These are phyloP conservation scores for Blakeslea trispora DNA, from an alignment of 371 early-diverging fungal genomes.

Conservation along the genomic window DNA sequence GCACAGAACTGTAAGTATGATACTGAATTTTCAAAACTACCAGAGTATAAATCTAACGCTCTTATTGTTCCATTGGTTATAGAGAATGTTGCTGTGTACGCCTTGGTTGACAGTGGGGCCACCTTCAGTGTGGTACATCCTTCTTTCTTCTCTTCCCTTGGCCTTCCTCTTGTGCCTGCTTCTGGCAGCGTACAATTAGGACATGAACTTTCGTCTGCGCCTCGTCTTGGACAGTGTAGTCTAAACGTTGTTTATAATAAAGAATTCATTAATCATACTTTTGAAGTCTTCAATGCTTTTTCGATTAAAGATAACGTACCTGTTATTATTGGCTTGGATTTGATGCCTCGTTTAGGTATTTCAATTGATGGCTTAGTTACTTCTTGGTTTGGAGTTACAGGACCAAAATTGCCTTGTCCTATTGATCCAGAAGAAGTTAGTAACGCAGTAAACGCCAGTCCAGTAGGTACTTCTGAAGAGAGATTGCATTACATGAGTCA, in stretches of 20 bases:
- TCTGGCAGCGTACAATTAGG: constrained; percentile 4
- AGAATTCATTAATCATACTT: constrained; percentile 2
- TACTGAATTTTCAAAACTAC: neutral
- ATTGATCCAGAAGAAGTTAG: constrained; percentile 10
- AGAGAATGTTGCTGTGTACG: constrained; percentile 7
- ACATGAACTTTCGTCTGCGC: neutral
- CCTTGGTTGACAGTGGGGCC: constrained; percentile 9
- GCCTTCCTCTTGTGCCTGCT: neutral
- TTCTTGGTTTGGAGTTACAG: constrained; percentile 1
- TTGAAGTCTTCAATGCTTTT: constrained; percentile 17
- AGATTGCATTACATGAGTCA: neutral
- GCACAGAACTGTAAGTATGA: constrained; percentile 15
- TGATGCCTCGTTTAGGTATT: constrained; percentile 1
- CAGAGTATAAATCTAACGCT: constrained; percentile 1
- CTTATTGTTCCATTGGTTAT: constrained; percentile 9
- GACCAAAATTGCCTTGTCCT: neutral
- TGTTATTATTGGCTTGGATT: constrained; percentile 8
- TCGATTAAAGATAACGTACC: constrained; percentile 2
- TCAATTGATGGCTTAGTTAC: neutral
- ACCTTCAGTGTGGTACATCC: constrained; percentile 5
- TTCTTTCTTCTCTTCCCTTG: neutral
- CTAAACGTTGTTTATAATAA: constrained; percentile 13
- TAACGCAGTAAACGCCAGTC: neutral
- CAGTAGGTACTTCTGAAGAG: neutral
- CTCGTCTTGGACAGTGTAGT: neutral